Percentiles rank a stretch among this genome's conserved stretches.
Evolutionary conservation across 2,329 filamentous ascomycete genomes (phyloP).

Genomic region (Pestalotiopsis sp.): DNA sequence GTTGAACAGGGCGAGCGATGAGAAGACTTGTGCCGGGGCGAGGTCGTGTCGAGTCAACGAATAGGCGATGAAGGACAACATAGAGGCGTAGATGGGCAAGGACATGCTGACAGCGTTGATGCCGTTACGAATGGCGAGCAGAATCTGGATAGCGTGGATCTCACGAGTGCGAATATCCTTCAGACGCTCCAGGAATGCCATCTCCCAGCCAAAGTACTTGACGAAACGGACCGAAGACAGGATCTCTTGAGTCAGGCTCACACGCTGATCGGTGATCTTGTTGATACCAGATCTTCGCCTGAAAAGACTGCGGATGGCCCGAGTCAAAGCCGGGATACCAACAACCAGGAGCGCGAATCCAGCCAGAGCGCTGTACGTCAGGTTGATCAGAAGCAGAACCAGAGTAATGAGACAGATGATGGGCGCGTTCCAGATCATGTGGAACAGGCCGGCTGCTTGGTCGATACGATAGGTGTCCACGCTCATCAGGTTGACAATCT

Average conservation of each 20-base stretch:
- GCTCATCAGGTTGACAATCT: constrained; percentile 92
- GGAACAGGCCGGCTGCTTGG: constrained; percentile 84
- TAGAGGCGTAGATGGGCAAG: constrained; percentile 90
- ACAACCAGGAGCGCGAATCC: constrained; percentile 84
- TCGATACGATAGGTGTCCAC: constrained; percentile 94
- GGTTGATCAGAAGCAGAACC: constrained; percentile 78
- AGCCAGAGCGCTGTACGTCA: constrained; percentile 87
- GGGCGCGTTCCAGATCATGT: constrained; percentile 88
- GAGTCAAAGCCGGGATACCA: constrained; percentile 76
- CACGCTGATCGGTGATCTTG: constrained; percentile 89
- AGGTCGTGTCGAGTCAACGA: constrained; percentile 69
- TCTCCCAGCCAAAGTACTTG: constrained; percentile 97
- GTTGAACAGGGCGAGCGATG: constrained; percentile 92
- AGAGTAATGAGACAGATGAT: constrained; percentile 79
- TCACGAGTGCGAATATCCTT: constrained; percentile 75
- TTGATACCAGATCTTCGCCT: constrained; percentile 79
- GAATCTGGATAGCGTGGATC: constrained; percentile 79
- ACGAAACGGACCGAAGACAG: constrained; percentile 90
- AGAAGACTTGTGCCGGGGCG: constrained; percentile 81
- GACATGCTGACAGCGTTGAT: constrained; percentile 85
- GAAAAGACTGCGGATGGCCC: constrained; percentile 78
- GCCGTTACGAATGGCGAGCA: constrained; percentile 81
- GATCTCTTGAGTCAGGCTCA: constrained; percentile 91
- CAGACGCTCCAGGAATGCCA: constrained; percentile 78
- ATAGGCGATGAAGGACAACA: constrained; percentile 90